Percentiles rank a stretch among this genome's conserved stretches.
These are phyloP conservation scores for Orychophragmus violaceus DNA, from an alignment of 345 rosid species.

Conservation along the genomic window DNA sequence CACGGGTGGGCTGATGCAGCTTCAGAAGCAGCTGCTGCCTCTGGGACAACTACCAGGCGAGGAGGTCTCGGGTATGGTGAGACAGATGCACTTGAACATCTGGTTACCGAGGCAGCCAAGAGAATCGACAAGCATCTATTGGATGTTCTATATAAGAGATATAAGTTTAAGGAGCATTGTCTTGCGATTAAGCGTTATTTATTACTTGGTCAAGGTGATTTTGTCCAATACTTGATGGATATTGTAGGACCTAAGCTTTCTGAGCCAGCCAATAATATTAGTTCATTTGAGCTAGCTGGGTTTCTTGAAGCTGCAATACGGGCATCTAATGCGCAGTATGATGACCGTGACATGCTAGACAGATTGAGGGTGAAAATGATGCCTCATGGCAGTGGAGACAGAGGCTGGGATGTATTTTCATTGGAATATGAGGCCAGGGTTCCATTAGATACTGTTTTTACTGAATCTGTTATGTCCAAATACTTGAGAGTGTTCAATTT, in stretches of 20 bases:
- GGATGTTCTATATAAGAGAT: constrained; percentile 75
- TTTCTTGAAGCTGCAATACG: constrained; percentile 86
- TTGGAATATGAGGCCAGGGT: constrained; percentile 91
- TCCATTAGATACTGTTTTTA: constrained; percentile 88
- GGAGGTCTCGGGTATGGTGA: constrained; percentile 97
- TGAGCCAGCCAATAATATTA: constrained; percentile 93
- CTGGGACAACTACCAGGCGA: constrained; percentile 85
- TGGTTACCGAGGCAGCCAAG: constrained; percentile 87
- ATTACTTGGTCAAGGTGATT: constrained; percentile 96
- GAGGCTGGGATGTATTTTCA: constrained; percentile 99
- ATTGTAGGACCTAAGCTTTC: constrained; percentile 90
- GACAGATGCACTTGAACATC: constrained; percentile 88
- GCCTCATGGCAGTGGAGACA: constrained; percentile 84
- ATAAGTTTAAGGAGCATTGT: constrained; percentile 88
- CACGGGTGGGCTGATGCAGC: constrained; percentile 96
- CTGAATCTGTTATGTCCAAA: constrained; percentile 76
- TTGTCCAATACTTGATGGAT: constrained; percentile 94
- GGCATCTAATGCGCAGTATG: constrained; percentile 98
- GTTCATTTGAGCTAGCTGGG: constrained; percentile 94
- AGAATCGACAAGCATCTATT: constrained; percentile 88
- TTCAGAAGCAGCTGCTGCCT: constrained; percentile 84
- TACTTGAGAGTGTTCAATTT: constrained; percentile 88
- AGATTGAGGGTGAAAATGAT: constrained; percentile 90
- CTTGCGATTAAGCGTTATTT: constrained; percentile 93
- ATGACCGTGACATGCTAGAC: constrained; percentile 84